Evolutionary conservation across 1,284 basidiomycete genomes (phyloP).

Genomic region (Trichosporon sp.): DNA sequence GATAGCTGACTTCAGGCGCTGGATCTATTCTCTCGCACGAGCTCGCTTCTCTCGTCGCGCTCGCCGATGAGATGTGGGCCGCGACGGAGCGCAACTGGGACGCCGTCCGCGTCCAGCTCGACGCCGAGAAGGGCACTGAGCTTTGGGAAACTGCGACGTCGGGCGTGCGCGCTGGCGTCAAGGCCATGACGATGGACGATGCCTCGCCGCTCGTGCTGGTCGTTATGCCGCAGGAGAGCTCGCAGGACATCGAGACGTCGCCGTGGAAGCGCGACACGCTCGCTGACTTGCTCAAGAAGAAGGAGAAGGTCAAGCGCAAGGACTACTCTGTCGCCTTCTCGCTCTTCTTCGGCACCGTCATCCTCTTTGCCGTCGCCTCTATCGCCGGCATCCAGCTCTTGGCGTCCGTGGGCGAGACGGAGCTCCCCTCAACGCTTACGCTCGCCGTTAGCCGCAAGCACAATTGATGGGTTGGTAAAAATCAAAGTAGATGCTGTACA

Average conservation of each 20-base stretch:
- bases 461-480: constrained; percentile 20
- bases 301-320: constrained; percentile 29
- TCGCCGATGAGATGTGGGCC: constrained; percentile 38
- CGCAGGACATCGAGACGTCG: constrained; percentile 2
- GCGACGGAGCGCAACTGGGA: constrained; percentile 32
- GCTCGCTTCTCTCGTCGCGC: constrained; percentile 38
- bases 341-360: constrained; percentile 37
- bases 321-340: constrained; percentile 30
- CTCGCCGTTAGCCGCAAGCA: constrained; percentile 37
- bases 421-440: constrained; percentile 45
- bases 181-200: constrained; percentile 39
- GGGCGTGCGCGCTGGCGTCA: constrained; percentile 40
- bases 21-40: constrained; percentile 37
- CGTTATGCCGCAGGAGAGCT: constrained; percentile 22
- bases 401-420: constrained; percentile 39
- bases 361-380: constrained; percentile 30
- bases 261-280: not conserved
- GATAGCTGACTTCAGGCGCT: constrained; percentile 29
- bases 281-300: constrained; percentile 32
- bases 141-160: constrained; percentile 37
- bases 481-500: constrained; percentile 5
- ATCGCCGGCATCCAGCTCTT: constrained; percentile 35
- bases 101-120: constrained; percentile 38
- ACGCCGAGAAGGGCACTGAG: constrained; percentile 25
- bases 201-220: constrained; percentile 43